Conservation (phyloP, 2,329 filamentous ascomycete species). For the Didymella keratinophila region DNA sequence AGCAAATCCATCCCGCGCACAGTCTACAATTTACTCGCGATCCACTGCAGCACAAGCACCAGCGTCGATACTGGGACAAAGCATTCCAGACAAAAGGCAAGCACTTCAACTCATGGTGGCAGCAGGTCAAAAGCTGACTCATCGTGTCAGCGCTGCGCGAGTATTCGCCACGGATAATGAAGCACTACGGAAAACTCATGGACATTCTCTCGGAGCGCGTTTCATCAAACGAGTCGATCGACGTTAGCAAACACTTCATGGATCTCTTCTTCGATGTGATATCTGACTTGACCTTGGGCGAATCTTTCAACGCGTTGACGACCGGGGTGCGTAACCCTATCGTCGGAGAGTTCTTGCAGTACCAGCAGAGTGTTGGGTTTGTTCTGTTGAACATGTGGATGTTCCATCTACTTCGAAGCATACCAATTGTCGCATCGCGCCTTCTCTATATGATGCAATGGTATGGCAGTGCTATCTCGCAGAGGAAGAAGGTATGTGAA, state of each 20-base stretch:
- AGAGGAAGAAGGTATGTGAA: constrained; percentile 9
- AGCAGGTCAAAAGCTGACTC: neutral
- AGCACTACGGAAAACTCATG: constrained; percentile 6
- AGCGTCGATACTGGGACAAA: constrained; percentile 40
- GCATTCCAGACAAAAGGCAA: constrained; percentile 35
- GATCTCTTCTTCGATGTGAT: constrained; percentile 27
- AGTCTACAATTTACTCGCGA: constrained; percentile 37
- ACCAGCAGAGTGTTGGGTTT: constrained; percentile 19
- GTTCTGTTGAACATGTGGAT: constrained; percentile 21
- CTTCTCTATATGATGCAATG: constrained; percentile 2
- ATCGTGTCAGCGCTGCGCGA: constrained; percentile 1
- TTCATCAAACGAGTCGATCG: neutral
- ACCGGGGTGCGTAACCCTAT: constrained; percentile 16
- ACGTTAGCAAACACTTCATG: constrained; percentile 20
- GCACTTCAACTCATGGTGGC: neutral
- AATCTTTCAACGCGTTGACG: constrained; percentile 23
- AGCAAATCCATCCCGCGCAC: constrained; percentile 24
- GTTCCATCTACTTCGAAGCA: constrained; percentile 18
- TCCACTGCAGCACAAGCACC: constrained; percentile 27
- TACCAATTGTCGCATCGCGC: constrained; percentile 2
- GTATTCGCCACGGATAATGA: constrained; percentile 2
- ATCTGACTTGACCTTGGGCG: constrained; percentile 23
- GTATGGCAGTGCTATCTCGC: neutral
- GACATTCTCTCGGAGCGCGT: neutral
- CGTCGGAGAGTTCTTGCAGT: constrained; percentile 16